Evolutionary conservation across 1,284 basidiomycete species (phyloP), one percentile per base, ranked within the genome.

Genomic region (Leccinum fallax): DNA sequence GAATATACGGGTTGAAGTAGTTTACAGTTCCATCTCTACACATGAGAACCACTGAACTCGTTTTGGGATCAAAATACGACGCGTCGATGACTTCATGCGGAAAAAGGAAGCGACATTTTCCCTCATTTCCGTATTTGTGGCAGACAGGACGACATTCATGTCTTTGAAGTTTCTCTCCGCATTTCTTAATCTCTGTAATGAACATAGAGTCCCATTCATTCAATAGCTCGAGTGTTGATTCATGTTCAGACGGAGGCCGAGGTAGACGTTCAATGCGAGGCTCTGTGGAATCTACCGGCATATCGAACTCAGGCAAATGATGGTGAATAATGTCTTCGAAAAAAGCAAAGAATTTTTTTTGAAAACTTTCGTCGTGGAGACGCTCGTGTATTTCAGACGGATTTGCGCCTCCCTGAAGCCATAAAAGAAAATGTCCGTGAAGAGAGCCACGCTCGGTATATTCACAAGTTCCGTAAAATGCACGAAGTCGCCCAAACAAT

Each of bases 341-440:
- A 19, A 65, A 67, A 3, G 19, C 8, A 5, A 65, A 67, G 11
- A 67, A 62, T 4, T 3, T 8, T 0, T 38, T 34, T 9, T 67
- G 57, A 53, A 40, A 66, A 1, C 5, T 1, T 3, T 10, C 5
- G 4, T 67, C 53, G 13, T 1, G 13, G 0, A 60, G 16, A 1
- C 13, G 13, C 0, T 4, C 0, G 40, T 66, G 65, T 11, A 66
- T 24, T 5, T 60, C 48, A 0, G 55, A n/a, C 0, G 62, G 62
- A 28, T 66, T 66, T 0, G 9, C 0, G 0, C 59, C 60, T n/a
- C 60, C 58, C 9, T 26, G 2, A 2, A 67, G 6, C 61, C 66
- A 67, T 6, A 67, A 6, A 2, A 67, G 53, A 53, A 67, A 67
- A 9, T 67, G 66, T 1, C 63, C 61, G 32, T 67, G 66, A 0